phyloP scores from a whole-genome alignment of 2,329 filamentous ascomycete species.

The Fusarium drepaniforme region DNA sequence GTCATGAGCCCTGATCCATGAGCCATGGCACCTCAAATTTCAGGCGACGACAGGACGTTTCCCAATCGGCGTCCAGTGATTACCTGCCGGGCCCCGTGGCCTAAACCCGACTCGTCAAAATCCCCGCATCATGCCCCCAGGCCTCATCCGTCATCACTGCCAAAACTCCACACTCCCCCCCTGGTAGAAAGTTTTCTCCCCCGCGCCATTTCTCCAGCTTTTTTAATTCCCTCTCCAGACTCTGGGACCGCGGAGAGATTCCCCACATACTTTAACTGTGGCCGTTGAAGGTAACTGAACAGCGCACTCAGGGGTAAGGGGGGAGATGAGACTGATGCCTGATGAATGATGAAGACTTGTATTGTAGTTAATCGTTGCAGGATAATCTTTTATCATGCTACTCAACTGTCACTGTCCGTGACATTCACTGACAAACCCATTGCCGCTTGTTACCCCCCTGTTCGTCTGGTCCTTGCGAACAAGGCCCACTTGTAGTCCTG shows the following conservation, averaged over 20 bases:
- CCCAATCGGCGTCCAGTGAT: not conserved
- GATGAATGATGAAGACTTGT: not conserved
- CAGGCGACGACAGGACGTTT: not conserved
- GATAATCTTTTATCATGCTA: not conserved
- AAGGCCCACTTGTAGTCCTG: not conserved
- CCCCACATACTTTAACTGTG: not conserved
- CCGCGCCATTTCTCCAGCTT: slow-evolving; percentile 1
- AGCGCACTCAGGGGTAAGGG: not conserved
- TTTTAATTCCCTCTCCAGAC: not conserved
- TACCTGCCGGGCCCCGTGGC: not conserved
- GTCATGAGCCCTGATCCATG: not conserved
- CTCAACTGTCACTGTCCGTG: not conserved
- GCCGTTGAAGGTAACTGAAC: not conserved
- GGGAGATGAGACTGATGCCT: not conserved
- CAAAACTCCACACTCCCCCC: not conserved
- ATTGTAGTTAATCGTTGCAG: not conserved
- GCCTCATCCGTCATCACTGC: not conserved
- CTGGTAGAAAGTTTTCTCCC: not conserved
- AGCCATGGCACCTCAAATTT: slow-evolving; percentile 8
- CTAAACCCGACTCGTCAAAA: not conserved
- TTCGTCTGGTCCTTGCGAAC: not conserved
- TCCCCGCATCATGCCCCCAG: slow-evolving; percentile 3
- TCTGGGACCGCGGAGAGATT: not conserved
- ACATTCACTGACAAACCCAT: not conserved
- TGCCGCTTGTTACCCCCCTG: not conserved